Percentiles rank a stretch among this genome's conserved stretches.
Conservation (phyloP, 345 rosid species). For the Physaria fendleri region DNA sequence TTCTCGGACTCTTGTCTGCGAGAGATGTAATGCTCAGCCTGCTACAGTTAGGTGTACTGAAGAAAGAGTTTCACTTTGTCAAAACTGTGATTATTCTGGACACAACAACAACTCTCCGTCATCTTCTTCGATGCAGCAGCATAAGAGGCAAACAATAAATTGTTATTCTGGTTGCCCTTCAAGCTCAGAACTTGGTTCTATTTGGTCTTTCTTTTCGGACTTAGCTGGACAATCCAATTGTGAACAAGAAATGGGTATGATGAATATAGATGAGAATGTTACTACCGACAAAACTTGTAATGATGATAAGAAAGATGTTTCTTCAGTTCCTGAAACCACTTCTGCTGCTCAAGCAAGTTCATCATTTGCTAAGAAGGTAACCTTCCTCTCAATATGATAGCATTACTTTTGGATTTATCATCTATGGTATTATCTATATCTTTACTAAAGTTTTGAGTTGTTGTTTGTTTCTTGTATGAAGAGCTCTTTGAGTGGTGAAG, state of each 20-base stretch:
- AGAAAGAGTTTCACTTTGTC: too few relatives aligned
- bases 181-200: too few relatives aligned
- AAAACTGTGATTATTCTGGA: too few relatives aligned
- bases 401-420: background rate
- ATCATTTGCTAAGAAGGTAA: conserved; percentile 63
- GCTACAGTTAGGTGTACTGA: too few relatives aligned
- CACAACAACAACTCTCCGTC: too few relatives aligned
- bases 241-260: conserved; percentile 74
- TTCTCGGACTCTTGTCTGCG: too few relatives aligned
- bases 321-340: conserved; percentile 30
- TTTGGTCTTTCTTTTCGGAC: conserved; percentile 76
- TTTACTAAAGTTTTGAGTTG: background rate
- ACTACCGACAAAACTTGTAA: conserved; percentile 32
- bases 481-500: conserved; percentile 34
- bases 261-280: conserved; percentile 67
- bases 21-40: too few relatives aligned
- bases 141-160: too few relatives aligned
- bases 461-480: conserved; percentile 12
- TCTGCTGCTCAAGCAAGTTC: conserved; percentile 34
- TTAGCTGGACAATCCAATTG: conserved; percentile 46
- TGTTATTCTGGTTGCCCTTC: too few relatives aligned
- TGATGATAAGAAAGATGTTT: conserved; percentile 34
- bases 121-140: too few relatives aligned
- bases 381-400: background rate
- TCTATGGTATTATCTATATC: background rate